Conservation (phyloP, 805 yeast genomes). For the Sugiyamaella americana region DNA sequence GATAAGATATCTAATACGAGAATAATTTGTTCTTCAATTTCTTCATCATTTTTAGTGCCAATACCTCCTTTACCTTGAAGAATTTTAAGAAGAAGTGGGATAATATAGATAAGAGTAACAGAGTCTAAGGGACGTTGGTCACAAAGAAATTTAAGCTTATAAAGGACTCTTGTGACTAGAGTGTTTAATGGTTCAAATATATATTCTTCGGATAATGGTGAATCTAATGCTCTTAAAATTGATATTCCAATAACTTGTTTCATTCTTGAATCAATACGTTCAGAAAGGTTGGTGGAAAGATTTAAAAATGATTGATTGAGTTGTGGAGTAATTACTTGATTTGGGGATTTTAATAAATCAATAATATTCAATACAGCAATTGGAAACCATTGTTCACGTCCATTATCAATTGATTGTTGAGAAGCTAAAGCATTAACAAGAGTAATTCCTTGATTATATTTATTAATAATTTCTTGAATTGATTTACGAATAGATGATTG, state of each 20-base stretch:
- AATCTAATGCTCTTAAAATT: constrained; percentile 48
- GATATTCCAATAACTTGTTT: constrained; percentile 61
- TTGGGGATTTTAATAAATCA: constrained; percentile 35
- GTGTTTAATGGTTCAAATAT: constrained; percentile 47
- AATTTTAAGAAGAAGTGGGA: constrained; percentile 68
- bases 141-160: constrained; percentile 65
- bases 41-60: constrained; percentile 48
- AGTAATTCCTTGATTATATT: constrained; percentile 44
- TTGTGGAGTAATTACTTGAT: constrained; percentile 23
- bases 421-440: constrained; percentile 49
- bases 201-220: constrained; percentile 41
- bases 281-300: constrained; percentile 47
- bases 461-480: constrained; percentile 36
- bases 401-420: constrained; percentile 51
- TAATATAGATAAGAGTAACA: constrained; percentile 59
- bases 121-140: constrained; percentile 68
- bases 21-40: constrained; percentile 81
- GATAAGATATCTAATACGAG: constrained; percentile 67
- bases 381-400: constrained; percentile 65
- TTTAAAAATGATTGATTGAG: constrained; percentile 48
- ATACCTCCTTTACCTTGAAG: constrained; percentile 54
- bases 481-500: constrained; percentile 53
- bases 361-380: constrained; percentile 50
- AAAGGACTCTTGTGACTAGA: constrained; percentile 59
- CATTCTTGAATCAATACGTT: constrained; percentile 42